A percentile compares a stretch with the other conserved stretches of the same genome.
phyloP scores from a whole-genome alignment of 2,329 filamentous ascomycete genomes.

The Aureobasidium sp. region DNA sequence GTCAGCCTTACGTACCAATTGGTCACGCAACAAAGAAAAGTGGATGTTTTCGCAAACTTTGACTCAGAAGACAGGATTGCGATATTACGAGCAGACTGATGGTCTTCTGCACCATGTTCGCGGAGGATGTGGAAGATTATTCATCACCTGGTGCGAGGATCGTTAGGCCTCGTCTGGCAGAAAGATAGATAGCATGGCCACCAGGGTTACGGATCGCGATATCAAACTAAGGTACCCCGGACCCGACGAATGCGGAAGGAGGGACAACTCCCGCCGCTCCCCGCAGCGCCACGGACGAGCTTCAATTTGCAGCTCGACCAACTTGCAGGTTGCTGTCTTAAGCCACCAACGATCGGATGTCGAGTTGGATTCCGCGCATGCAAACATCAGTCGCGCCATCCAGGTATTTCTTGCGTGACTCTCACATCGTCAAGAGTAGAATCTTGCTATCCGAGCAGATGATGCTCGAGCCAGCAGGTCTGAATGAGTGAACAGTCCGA shows the following conservation, averaged over 20 bases:
- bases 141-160: not conserved
- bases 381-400: constrained; percentile 7
- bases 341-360: constrained; percentile 1
- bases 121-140: no score
- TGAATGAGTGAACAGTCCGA: constrained; percentile 24
- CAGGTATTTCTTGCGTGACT: constrained; percentile 7
- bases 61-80: constrained; percentile 2
- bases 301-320: not conserved
- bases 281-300: not conserved
- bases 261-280: not conserved
- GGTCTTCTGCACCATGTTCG: not conserved
- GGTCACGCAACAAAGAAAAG: constrained; percentile 8
- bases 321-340: not conserved
- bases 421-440: not conserved
- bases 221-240: constrained; percentile 2
- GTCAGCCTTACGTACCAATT: constrained; percentile 8
- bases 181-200: not conserved
- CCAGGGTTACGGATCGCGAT: not conserved
- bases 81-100: not conserved
- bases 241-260: constrained; percentile 8
- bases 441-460: not conserved
- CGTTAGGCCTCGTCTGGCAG: not conserved
- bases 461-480: constrained; percentile 2
- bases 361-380: not conserved
- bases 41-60: not conserved